Conservation (phyloP, 2,329 filamentous ascomycete species). For the Sporothrix humicola region DNA sequence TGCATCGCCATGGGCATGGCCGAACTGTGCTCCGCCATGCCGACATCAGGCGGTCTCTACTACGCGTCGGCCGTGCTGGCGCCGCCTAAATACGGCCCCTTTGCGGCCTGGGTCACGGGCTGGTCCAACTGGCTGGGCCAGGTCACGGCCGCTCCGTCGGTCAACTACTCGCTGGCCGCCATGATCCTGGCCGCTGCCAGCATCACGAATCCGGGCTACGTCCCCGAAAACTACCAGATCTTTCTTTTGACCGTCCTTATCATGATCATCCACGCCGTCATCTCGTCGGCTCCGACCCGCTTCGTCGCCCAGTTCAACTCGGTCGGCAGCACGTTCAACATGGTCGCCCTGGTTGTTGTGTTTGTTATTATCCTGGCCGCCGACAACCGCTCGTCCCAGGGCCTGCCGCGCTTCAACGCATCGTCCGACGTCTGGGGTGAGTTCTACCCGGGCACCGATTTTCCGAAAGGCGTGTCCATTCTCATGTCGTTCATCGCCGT, state of each 20-base stretch:
- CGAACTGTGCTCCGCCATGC: constrained; percentile 75
- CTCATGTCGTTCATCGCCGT: constrained; percentile 75
- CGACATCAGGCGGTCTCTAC: constrained; percentile 74
- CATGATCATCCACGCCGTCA: constrained; percentile 69
- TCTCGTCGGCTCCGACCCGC: constrained; percentile 73
- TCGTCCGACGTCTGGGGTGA: constrained; percentile 67
- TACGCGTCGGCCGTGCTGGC: constrained; percentile 76
- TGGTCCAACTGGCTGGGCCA: constrained; percentile 75
- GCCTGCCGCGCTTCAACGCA: constrained; percentile 43
- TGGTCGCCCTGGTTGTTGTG: constrained; percentile 68
- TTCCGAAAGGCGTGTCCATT: constrained; percentile 68
- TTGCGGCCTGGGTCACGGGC: constrained; percentile 71
- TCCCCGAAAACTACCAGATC: constrained; percentile 68
- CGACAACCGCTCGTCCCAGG: constrained; percentile 58
- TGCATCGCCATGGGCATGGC: constrained; percentile 72
- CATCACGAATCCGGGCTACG: constrained; percentile 69
- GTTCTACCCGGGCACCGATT: constrained; percentile 70
- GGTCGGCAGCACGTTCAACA: constrained; percentile 72
- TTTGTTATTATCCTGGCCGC: constrained; percentile 71
- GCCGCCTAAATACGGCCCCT: constrained; percentile 67
- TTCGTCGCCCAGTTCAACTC: constrained; percentile 75
- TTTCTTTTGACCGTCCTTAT: constrained; percentile 71
- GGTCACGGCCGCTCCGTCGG: constrained; percentile 68
- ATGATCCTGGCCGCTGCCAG: constrained; percentile 75
- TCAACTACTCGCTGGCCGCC: constrained; percentile 68